Evolutionary conservation across 169 alveolate genomes (phyloP), one percentile per base, ranked within the genome.

Genomic region (Besnoitia besnoiti): DNA sequence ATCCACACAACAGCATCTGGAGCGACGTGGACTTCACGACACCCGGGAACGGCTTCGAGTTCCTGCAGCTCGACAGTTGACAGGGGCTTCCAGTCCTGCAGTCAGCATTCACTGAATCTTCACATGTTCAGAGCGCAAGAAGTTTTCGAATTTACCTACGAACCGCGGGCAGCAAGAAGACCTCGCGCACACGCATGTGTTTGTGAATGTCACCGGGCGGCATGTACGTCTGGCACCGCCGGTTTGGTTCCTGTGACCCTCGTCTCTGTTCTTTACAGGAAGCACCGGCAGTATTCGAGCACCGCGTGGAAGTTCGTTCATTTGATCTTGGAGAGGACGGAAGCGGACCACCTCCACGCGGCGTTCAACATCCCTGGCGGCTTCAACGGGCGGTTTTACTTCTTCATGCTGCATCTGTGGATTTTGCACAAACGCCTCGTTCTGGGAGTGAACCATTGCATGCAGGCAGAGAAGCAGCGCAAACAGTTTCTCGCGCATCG

Each of bases 221-320:
- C n/a, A n/a, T n/a, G n/a, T n/a, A n/a, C n/a, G n/a, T n/a, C n/a
- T n/a, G n/a, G n/a, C n/a, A 19, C 62, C 62, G 19, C 62, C 10
- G 62, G 19, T 19, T 50, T 50, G 33, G 77, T 8, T 62, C 77
- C 2, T 24, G 24, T 62, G 77, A 0, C 16, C 33, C 12, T 33
- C 33, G 19, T n/a, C 47, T n/a, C 47, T 67, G 21, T 24, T 37
- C 27, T n/a, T 67, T 4, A 8, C 75, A 87, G 91, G 73, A 76
- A 77, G 49, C 91, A 87, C 50, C 91, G 75, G 73, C 84, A 87
- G 46, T 87, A 87, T n/a, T 40, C 85, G 30, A 55, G 61, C 39
- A 67, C 61, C 2, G 91, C 91, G n/a, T 87, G 91, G 91, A 77
- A 67, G 49, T 42, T 62, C 14, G 27, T 87, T 24, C 91, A 87